phyloP scores from a whole-genome alignment of 306 rosid species.

The Casuarina glauca region DNA sequence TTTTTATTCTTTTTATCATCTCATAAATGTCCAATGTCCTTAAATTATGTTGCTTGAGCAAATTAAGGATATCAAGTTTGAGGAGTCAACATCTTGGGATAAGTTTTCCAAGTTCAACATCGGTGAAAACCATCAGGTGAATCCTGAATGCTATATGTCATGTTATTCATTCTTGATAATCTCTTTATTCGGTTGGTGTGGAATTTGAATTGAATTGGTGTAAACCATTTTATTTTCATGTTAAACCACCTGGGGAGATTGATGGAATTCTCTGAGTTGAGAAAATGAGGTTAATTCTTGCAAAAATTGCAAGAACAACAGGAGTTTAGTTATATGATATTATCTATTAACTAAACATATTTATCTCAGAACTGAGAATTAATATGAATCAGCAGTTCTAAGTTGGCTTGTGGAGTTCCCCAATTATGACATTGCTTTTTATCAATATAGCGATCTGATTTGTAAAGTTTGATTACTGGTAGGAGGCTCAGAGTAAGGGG shows the following conservation, averaged over 20 bases:
- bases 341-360: not conserved
- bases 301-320: not conserved
- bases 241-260: not conserved
- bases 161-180: conserved; percentile 15
- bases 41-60: conserved; percentile 36
- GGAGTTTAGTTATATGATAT: not conserved
- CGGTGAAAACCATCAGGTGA: conserved; percentile 52
- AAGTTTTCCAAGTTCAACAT: conserved; percentile 62
- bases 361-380: not conserved
- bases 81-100: conserved; percentile 57
- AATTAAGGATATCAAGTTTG: conserved; percentile 51
- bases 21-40: conserved; percentile 25
- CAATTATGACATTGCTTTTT: conserved; percentile 26
- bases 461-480: conserved; percentile 51
- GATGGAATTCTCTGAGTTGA: not conserved
- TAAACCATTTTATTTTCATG: not conserved
- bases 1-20: conserved; percentile 13
- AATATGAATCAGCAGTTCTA: conserved; percentile 18
- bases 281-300: not conserved
- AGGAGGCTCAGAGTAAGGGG: conserved; percentile 68
- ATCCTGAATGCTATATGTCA: conserved; percentile 15
- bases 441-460: conserved; percentile 38
- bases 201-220: conserved; percentile 3
- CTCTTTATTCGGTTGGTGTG: conserved; percentile 14
- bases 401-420: conserved; percentile 31